Evolutionary conservation across 2,329 filamentous ascomycete species (phyloP).

Genomic region (Pestalotiopsis sp.): DNA sequence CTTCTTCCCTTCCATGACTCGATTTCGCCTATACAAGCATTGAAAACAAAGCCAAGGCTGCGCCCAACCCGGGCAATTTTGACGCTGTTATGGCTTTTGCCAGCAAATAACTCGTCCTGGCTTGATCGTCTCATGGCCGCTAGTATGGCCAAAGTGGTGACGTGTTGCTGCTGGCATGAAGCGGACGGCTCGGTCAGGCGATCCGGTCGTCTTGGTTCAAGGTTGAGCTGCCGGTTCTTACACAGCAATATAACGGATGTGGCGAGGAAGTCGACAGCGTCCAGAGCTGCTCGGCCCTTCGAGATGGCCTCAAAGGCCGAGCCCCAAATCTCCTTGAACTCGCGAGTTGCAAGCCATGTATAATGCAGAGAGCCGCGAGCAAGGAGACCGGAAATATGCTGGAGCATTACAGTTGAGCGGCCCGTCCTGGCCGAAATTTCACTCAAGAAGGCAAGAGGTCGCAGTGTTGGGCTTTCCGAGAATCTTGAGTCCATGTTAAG

Average conservation of each 20-base stretch:
- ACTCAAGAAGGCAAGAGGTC: conserved; percentile 33
- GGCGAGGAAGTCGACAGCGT: conserved; percentile 37
- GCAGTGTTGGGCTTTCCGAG: conserved; percentile 24
- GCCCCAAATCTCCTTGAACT: conserved; percentile 42
- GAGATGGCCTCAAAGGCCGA: conserved; percentile 36
- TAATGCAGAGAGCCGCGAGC: conserved; percentile 33
- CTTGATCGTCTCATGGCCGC: conserved; percentile 29
- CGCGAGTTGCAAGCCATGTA: conserved; percentile 44
- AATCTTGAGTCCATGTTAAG: conserved; percentile 31
- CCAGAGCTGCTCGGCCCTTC: conserved; percentile 27
- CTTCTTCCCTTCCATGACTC: conserved; percentile 8
- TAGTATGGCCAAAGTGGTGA: conserved; percentile 41
- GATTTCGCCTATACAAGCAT: conserved; percentile 8
- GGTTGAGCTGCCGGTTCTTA: conserved; percentile 17
- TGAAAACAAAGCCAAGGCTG: conserved; percentile 16
- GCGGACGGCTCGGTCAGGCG: conserved; percentile 21
- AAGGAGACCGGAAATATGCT: conserved; percentile 37
- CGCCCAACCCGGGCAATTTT: conserved; percentile 22
- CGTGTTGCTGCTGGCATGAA: conserved; percentile 36
- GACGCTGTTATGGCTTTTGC: conserved; percentile 16
- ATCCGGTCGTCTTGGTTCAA: conserved; percentile 13
- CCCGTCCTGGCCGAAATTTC: conserved; percentile 32
- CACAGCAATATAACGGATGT: conserved; percentile 34
- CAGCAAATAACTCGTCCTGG: conserved; percentile 21
- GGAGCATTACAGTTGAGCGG: conserved; percentile 34